phyloP scores from a whole-genome alignment of 345 rosid genomes.

The Viola odorata region DNA sequence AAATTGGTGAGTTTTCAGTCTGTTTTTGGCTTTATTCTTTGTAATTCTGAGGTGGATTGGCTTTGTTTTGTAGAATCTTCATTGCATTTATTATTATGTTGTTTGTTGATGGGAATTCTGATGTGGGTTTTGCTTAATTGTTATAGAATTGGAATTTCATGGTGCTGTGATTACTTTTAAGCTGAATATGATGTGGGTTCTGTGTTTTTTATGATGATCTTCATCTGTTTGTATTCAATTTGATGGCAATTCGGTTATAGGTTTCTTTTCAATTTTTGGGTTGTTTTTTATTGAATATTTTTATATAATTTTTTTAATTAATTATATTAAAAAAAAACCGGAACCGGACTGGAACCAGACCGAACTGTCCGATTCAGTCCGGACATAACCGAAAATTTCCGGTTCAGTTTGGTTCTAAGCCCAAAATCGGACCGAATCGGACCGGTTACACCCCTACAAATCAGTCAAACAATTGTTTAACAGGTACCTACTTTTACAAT shows the following conservation, averaged over 20 bases:
- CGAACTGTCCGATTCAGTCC: too few species aligned
- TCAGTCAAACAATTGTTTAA: too few species aligned
- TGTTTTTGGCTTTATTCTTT: background rate
- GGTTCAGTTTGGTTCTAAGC: too few species aligned
- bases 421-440: too few species aligned
- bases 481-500: too few species aligned
- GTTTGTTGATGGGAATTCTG: background rate
- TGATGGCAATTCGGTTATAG: background rate
- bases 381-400: too few species aligned
- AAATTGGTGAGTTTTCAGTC: slow-evolving; percentile 60
- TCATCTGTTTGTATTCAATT: background rate
- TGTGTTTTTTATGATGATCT: background rate
- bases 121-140: slow-evolving; percentile 13
- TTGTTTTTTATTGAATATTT: too few species aligned
- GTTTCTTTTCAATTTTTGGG: background rate
- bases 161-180: background rate
- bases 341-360: too few species aligned
- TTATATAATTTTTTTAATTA: too few species aligned
- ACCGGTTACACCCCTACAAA: too few species aligned
- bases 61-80: background rate
- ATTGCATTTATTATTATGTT: too few species aligned
- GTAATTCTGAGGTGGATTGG: slow-evolving; percentile 7
- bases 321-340: too few species aligned
- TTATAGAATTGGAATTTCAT: background rate
- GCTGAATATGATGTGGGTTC: background rate